phyloP scores from a whole-genome alignment of 1,284 basidiomycete species.

The Cutaneotrichosporon sp. region DNA sequence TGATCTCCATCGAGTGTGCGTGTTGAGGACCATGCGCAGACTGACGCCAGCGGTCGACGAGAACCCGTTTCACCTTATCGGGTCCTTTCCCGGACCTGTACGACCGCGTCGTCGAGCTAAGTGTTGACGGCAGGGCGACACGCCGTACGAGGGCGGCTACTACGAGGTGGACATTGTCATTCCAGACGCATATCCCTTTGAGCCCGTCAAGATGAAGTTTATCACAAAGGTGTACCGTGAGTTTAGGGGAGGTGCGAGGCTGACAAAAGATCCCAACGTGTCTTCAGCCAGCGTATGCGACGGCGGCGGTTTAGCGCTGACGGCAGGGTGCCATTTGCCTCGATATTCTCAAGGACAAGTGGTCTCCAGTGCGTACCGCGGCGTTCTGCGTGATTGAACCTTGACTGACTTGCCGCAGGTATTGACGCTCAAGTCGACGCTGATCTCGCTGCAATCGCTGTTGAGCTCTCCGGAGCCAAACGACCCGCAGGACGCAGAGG shows the following conservation, averaged over 20 bases:
- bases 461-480: slow-evolving; percentile 95
- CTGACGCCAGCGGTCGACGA: slow-evolving; percentile 62
- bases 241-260: slow-evolving; percentile 14
- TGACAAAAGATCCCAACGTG: slow-evolving; percentile 65
- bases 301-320: slow-evolving; percentile 5
- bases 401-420: slow-evolving; percentile 49
- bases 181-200: slow-evolving; percentile 90
- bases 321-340: slow-evolving; percentile 48
- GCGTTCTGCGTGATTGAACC: too few relatives aligned
- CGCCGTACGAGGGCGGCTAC: slow-evolving; percentile 87
- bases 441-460: slow-evolving; percentile 91
- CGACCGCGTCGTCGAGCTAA: not conserved
- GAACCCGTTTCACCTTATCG: slow-evolving; percentile 79
- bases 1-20: slow-evolving; percentile 65
- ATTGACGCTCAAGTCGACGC: slow-evolving; percentile 90
- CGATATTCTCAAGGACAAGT: slow-evolving; percentile 81
- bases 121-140: slow-evolving; percentile 54
- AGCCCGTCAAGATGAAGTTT: slow-evolving; percentile 98
- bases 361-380: slow-evolving; percentile 51
- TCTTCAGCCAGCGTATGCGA: slow-evolving; percentile 71
- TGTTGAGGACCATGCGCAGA: not conserved
- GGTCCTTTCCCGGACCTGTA: slow-evolving; percentile 84
- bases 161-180: slow-evolving; percentile 96
- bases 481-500: slow-evolving; percentile 95
- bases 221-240: slow-evolving; percentile 89